phyloP scores from a whole-genome alignment of 2,329 filamentous ascomycete genomes.

The Cordyceps farinosa region DNA sequence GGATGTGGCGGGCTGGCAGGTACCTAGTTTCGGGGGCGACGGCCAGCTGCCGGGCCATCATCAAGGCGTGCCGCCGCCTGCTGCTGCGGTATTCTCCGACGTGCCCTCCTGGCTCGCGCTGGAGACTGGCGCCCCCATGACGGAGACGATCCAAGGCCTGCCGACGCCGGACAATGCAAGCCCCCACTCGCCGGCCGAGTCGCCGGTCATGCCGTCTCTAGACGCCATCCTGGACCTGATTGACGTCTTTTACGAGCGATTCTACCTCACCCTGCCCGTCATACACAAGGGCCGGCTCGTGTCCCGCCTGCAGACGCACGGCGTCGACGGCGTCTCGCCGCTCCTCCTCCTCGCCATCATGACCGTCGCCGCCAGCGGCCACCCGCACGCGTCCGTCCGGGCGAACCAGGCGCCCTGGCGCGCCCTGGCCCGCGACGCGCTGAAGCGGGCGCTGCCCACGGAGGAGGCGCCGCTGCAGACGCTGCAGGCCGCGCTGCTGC shows the following conservation, averaged over 20 bases:
- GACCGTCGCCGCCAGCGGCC: conserved; percentile 22
- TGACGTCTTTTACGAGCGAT: conserved; percentile 25
- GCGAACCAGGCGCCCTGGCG: conserved; percentile 23
- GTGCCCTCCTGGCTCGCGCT: background rate
- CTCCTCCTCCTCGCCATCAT: conserved; percentile 23
- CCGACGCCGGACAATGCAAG: conserved; percentile 6
- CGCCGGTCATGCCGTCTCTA: conserved; percentile 14
- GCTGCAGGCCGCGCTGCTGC: conserved; percentile 23
- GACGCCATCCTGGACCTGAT: conserved; percentile 21
- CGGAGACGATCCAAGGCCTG: background rate
- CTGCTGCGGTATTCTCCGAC: background rate
- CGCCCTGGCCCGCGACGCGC: conserved; percentile 20
- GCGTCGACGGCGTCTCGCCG: background rate
- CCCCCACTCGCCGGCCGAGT: background rate
- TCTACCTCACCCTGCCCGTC: conserved; percentile 24
- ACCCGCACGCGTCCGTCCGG: conserved; percentile 22
- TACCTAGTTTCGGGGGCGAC: background rate
- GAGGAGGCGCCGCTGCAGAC: conserved; percentile 21
- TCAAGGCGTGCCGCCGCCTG: background rate
- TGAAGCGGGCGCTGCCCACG: conserved; percentile 20
- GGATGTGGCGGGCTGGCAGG: conserved; percentile 7
- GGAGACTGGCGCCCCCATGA: background rate
- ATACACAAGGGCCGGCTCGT: conserved; percentile 20
- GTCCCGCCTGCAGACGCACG: conserved; percentile 1
- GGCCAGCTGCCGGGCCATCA: background rate